Base-by-base conservation (phyloP, 2,329 filamentous ascomycete species). In the Epichloe typhina region DNA sequence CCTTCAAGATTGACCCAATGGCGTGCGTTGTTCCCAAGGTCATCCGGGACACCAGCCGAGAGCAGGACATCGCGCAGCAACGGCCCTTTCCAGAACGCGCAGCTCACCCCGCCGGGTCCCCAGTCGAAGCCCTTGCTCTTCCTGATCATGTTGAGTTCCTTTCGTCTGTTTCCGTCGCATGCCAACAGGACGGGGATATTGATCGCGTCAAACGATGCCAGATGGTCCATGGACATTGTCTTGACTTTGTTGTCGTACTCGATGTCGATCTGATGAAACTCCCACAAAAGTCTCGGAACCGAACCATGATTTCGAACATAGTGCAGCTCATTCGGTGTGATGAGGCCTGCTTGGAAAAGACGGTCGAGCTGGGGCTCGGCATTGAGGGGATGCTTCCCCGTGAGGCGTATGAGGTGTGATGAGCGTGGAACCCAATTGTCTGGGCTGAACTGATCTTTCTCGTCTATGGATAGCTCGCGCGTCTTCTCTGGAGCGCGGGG, bases 361-460 rank as follows among this genome's bases (percentile, higher is more conserved):
- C 59, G 58, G 1, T 60, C 60, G 1, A 77, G 62, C 0, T 66
- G 53, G 0, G 72, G 60, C 57, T 78, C 75, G 3, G 67, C 71
- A 51, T 79, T 78, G 50, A 79, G 54, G 74, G 54, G 74, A 57
- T 77, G 74, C 43, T 75, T 75, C 4, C 74, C 74, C 0, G 73
- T 77, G 17, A 74, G 55, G 0, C 75, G 69, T 37, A 76, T 71
- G 4, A 78, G 64, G 26, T 72, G 57, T 0, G 63, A 61, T 1
- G 66, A 69, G 8, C 73, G 67, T 3, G 73, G 73, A 2, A 78
- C 63, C 75, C 74, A 77, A 52, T 75, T 77, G 57, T 78, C 73
- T 0, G 73, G 73, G 2, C 69, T 70, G 54, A 73, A 73, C 41
- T 76, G 72, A 53, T 78, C 75, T n/a, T 43, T 39, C 44, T 46